phyloP scores from a whole-genome alignment of 768 basidiomycete genomes.

The Suillus subalutaceus region DNA sequence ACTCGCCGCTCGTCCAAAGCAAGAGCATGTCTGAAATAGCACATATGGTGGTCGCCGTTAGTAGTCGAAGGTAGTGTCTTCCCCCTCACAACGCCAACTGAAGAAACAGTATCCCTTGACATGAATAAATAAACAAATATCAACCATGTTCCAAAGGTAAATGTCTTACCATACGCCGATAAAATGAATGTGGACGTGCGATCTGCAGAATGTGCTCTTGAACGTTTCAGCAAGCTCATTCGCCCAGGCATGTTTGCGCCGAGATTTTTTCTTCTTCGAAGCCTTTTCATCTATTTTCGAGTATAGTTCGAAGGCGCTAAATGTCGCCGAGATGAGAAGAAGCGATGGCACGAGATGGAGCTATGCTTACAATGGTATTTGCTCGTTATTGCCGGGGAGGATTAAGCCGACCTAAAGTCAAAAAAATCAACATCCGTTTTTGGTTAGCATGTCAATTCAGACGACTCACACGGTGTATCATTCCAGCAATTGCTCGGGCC shows the following conservation, averaged over 20 bases:
- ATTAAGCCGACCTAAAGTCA: constrained; percentile 36
- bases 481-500: constrained; percentile 38
- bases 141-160: not conserved
- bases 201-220: constrained; percentile 30
- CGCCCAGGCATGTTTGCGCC: not conserved
- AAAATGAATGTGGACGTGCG: constrained; percentile 33
- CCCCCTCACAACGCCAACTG: constrained; percentile 29
- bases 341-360: not conserved
- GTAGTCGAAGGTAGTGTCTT: constrained; percentile 21
- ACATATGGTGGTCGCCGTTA: constrained; percentile 25
- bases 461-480: constrained; percentile 36
- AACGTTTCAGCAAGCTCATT: constrained; percentile 23
- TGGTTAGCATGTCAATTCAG: constrained; percentile 6
- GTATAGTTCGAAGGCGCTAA: constrained; percentile 36
- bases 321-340: not conserved
- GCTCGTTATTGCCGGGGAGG: constrained; percentile 35
- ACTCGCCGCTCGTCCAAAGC: constrained; percentile 39
- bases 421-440: not conserved
- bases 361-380: constrained; percentile 36
- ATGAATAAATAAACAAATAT: not conserved
- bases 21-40: constrained; percentile 38
- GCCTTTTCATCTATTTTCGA: constrained; percentile 14
- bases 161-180: constrained; percentile 35
- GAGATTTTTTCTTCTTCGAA: not conserved
- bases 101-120: constrained; percentile 39